Evolutionary conservation across 2,329 filamentous ascomycete species (phyloP), one percentile per base, ranked within the genome.

Genomic region (Pseudomassariella vexata): DNA sequence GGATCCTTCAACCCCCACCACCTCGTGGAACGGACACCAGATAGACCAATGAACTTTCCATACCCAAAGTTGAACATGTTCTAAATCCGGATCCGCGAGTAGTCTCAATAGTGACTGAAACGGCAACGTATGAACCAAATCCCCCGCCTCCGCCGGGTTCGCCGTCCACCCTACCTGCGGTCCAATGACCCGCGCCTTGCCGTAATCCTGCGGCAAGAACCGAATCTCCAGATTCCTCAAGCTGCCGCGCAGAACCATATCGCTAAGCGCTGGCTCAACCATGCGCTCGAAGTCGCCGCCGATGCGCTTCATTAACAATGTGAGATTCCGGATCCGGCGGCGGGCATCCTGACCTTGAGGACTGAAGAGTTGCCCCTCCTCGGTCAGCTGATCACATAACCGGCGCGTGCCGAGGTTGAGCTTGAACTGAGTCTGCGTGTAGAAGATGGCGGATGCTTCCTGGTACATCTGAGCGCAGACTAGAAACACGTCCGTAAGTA

Each of bases 51-150:
- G 65, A 24, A 42, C 44, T 14, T 45, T 45, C 32, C 53, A 53
- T 23, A 66, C 55, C 41, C 49, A 49, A 18, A 70, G 42, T 35
- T 57, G 50, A 10, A 59, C 62, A 24, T 40, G 52, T 28, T 62
- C 49, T 21, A 71, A 49, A 28, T 68, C 60, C 28, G 67, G 66
- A 36, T 70, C 66, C 24, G 56, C 48, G 33, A 72, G 44, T 12
- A 70, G 46, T 31, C 50, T 48, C 27, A 70, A 42, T 7, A 70
- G 41, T 3, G 57, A 53, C 35, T 45, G 58, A 46, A 53, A 55
- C 11, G 52, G 51, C 5, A 36, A 32, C 6, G 45, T 44, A 18
- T 38, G 37, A 24, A 52, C 37, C 30, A 51, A 40, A 23, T 47
- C 41, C 12, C 10, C 25, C 19, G 24, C 25, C 14, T 28, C 32